Conservation (phyloP, 2,329 filamentous ascomycete genomes). For the Botrytis byssoidea region DNA sequence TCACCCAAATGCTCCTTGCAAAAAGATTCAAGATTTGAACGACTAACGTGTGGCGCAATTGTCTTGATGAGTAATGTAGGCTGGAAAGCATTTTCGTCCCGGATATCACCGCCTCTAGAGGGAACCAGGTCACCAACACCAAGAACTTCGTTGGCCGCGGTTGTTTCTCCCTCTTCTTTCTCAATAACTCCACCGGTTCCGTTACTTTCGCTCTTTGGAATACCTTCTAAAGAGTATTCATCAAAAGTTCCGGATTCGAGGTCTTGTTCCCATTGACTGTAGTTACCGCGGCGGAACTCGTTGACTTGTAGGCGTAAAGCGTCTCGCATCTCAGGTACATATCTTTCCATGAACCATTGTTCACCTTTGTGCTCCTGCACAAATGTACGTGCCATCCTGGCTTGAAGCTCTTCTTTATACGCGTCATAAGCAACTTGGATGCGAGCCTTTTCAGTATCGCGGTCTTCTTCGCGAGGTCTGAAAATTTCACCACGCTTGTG, state of each 20-base stretch:
- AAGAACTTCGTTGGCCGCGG: conserved; percentile 85
- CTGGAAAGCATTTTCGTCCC: conserved; percentile 83
- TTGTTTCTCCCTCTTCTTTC: conserved; percentile 94
- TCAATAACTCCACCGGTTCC: conserved; percentile 81
- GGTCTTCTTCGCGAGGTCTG: conserved; percentile 69
- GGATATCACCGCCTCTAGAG: conserved; percentile 76
- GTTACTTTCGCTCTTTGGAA: conserved; percentile 90
- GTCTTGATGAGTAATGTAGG: conserved; percentile 97
- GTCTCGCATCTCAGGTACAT: conserved; percentile 78
- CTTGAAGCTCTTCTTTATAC: conserved; percentile 68
- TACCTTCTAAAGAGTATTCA: conserved; percentile 89
- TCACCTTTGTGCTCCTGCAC: conserved; percentile 91
- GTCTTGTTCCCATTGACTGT: conserved; percentile 86
- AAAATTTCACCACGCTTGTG: conserved; percentile 66
- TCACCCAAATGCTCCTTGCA: conserved; percentile 93
- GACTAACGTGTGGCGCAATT: conserved; percentile 91
- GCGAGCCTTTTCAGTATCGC: conserved; percentile 73
- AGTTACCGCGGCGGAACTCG: conserved; percentile 75
- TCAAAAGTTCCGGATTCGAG: conserved; percentile 84
- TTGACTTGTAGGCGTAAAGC: conserved; percentile 72
- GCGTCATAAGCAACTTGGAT: conserved; percentile 69
- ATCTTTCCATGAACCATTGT: conserved; percentile 97
- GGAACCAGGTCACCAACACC: conserved; percentile 90
- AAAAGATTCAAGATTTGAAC: conserved; percentile 88
- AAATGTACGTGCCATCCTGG: conserved; percentile 82